Evolutionary conservation across 2,329 filamentous ascomycete genomes (phyloP), one percentile per base, ranked within the genome.

Genomic region (Hypoxylon sp.): DNA sequence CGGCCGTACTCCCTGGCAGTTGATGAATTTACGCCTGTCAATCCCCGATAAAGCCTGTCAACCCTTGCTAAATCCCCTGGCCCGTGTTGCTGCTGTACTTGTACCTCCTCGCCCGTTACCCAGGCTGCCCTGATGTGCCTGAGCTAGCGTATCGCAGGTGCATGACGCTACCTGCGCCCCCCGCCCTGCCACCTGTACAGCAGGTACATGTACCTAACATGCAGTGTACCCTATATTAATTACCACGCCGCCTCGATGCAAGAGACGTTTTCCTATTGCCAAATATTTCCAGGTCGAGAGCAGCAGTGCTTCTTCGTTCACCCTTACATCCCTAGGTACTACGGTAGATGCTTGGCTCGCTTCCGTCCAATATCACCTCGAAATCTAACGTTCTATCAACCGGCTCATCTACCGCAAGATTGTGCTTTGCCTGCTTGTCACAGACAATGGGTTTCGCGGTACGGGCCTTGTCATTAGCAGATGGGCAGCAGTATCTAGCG

Each of bases 341-440:
- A n/a, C n/a, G n/a, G n/a, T n/a, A 11, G 31, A 18, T 37, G 24
- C 58, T 62, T 55, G 48, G 58, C 58, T n/a, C 46, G 17, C 27
- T 52, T 31, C 55, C 31, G 35, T 11, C 60, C 60, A 59, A 60
- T 60, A 7, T 33, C 31, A 17, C 27, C 18, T 9, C 1, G 35
- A 31, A 40, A 45, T 37, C 47, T 52, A n/a, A 33, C 18, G 49
- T 43, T 54, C 47, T 52, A 51, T 55, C 49, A 61, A 53, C 56
- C 46, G 43, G 52, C 37, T 24, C 42, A 35, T 27, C 60, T 49
- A 49, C 60, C 13, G 27, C 31, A 48, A 54, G 48, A 43, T 17
- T 42, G 23, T 26, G 11, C 20, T 13, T 43, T 55, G 52, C 50
- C 50, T 53, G 38, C 26, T 40, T 48, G n/a, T 42, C 40, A 42